Evolutionary conservation across 352 stramenopile species (phyloP).

Genomic region (Paralagenidium karlingii): DNA sequence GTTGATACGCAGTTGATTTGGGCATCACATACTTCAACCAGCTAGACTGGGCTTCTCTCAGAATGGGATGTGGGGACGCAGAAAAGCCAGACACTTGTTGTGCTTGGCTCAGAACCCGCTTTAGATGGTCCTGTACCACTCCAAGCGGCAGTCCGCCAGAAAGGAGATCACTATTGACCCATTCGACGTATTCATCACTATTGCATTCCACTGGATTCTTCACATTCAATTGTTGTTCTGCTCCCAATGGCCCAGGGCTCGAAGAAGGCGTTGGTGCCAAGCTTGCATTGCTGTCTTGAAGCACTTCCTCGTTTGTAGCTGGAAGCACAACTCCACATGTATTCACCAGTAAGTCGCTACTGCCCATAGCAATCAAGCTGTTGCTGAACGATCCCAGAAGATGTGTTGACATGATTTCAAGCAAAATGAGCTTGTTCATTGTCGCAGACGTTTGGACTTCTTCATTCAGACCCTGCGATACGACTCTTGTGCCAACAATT

Average conservation of each 20-base stretch:
- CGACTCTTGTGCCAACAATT: constrained; percentile 63
- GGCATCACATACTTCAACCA: constrained; percentile 54
- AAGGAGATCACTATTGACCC: constrained; percentile 58
- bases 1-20: constrained; percentile 19
- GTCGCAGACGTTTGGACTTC: constrained; percentile 3
- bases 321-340: constrained; percentile 4
- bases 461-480: background rate
- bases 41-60: constrained; percentile 28
- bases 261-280: constrained; percentile 24
- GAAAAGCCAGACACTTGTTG: constrained; percentile 29
- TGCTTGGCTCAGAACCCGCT: constrained; percentile 28
- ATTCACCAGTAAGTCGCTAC: constrained; percentile 51
- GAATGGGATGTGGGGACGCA: constrained; percentile 12
- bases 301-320: constrained; percentile 17
- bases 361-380: constrained; percentile 38
- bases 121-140: constrained; percentile 50
- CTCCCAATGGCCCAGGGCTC: background rate
- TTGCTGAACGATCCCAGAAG: constrained; percentile 66
- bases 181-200: constrained; percentile 74
- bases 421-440: constrained; percentile 36
- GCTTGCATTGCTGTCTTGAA: constrained; percentile 19
- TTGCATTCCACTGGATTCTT: constrained; percentile 56
- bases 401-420: constrained; percentile 68
- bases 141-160: constrained; percentile 52
- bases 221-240: background rate